Percentiles rank a stretch among this genome's conserved stretches.
phyloP scores from a whole-genome alignment of 83 land plant species.

The Picea engelmannii region DNA sequence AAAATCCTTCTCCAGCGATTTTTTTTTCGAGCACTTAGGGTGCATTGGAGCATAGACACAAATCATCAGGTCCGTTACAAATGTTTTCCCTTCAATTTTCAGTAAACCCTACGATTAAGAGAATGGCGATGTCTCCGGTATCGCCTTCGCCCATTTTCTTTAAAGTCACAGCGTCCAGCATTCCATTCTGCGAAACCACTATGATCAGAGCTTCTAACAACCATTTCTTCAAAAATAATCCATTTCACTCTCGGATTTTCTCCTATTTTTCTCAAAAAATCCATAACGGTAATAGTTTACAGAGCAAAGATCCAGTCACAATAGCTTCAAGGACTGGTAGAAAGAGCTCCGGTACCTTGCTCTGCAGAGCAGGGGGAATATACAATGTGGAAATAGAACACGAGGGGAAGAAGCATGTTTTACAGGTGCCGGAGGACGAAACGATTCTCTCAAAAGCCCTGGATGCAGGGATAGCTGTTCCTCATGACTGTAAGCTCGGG shows the following conservation, averaged over 20 bases:
- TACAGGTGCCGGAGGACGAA: constrained; percentile 82
- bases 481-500: constrained; percentile 95
- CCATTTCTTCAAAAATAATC: neutral
- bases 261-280: neutral
- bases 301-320: neutral
- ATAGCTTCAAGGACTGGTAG: neutral
- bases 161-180: neutral
- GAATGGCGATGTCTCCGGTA: constrained; percentile 13
- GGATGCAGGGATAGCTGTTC: constrained; percentile 73
- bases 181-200: neutral
- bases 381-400: constrained; percentile 85
- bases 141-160: neutral
- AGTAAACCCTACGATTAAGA: neutral
- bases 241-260: neutral
- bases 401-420: constrained; percentile 49
- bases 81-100: neutral
- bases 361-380: constrained; percentile 12
- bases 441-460: constrained; percentile 74
- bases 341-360: neutral
- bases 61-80: constrained; percentile 4
- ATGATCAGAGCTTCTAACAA: too few species aligned
- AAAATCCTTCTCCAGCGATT: neutral
- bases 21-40: neutral
- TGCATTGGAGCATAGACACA: too few species aligned
- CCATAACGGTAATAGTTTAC: neutral